Conservation (phyloP, 2,329 filamentous ascomycete species). For the Alternaria conjuncta region DNA sequence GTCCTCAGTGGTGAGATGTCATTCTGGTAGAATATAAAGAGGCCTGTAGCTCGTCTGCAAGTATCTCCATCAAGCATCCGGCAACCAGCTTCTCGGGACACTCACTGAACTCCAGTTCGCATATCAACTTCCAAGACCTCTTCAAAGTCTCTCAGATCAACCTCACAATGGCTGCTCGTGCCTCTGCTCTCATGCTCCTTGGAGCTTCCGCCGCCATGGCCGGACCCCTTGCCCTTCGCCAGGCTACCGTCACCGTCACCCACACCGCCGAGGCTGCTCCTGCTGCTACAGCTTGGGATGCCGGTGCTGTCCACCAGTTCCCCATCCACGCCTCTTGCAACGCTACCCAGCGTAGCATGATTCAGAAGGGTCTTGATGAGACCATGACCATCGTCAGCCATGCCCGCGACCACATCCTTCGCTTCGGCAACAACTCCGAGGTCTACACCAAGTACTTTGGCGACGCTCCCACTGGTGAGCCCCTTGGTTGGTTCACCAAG, state of each 20-base stretch:
- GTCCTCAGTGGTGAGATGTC: not conserved
- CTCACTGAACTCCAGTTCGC: conserved; percentile 24
- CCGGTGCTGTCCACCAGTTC: conserved; percentile 50
- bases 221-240: conserved; percentile 32
- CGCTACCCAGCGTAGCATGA: conserved; percentile 63
- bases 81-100: conserved; percentile 32
- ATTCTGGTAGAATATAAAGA: conserved; percentile 27
- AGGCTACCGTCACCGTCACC: conserved; percentile 32
- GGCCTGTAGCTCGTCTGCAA: conserved; percentile 14
- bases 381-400: conserved; percentile 64
- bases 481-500: conserved; percentile 68
- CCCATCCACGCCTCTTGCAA: conserved; percentile 72
- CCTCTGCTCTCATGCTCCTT: conserved; percentile 31
- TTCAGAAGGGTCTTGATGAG: conserved; percentile 65
- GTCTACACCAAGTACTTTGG: conserved; percentile 73
- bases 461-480: conserved; percentile 61
- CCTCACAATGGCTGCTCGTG: conserved; percentile 30
- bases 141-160: conserved; percentile 1
- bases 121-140: conserved; percentile 10
- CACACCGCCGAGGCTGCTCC: conserved; percentile 12
- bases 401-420: conserved; percentile 67
- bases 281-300: conserved; percentile 36
- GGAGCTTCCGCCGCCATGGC: conserved; percentile 36
- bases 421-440: conserved; percentile 63
- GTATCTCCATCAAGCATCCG: conserved; percentile 18